Evolutionary conservation across 306 rosid genomes (phyloP).

Genomic region (Corylus americana): DNA sequence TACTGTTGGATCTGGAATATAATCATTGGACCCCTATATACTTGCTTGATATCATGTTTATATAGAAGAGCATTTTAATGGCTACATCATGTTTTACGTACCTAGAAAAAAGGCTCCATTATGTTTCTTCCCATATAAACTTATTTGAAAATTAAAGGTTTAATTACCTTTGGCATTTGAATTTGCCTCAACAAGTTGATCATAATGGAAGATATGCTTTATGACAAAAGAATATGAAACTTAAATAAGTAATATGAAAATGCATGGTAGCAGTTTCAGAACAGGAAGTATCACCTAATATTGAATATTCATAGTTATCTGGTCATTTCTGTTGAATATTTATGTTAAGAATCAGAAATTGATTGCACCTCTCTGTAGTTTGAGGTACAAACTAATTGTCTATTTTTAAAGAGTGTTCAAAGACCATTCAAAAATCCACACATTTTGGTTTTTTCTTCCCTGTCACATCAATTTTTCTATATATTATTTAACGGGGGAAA

Average conservation of each 20-base stretch:
- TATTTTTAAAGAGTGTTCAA: background rate
- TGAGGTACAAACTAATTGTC: background rate
- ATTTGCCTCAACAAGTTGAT: background rate
- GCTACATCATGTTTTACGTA: background rate
- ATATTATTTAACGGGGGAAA: background rate
- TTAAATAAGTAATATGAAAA: background rate
- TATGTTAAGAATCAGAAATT: background rate
- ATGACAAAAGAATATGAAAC: background rate
- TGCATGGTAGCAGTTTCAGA: background rate
- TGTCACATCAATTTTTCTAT: background rate
- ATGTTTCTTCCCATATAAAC: background rate
- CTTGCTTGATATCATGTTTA: background rate
- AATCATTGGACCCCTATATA: background rate
- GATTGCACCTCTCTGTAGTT: background rate
- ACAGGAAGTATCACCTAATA: background rate
- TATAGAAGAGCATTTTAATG: background rate
- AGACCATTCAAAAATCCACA: background rate
- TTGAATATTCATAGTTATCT: background rate
- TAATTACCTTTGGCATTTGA: background rate
- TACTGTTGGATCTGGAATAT: constrained; percentile 1
- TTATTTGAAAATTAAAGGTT: background rate
- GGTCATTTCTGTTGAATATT: background rate
- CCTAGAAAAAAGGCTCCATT: too few relatives aligned
- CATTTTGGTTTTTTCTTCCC: background rate
- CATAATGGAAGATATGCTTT: background rate